Evolutionary conservation across 805 yeast genomes (phyloP), one percentile per base, ranked within the genome.

Genomic region (Hanseniaspora guilliermondii): DNA sequence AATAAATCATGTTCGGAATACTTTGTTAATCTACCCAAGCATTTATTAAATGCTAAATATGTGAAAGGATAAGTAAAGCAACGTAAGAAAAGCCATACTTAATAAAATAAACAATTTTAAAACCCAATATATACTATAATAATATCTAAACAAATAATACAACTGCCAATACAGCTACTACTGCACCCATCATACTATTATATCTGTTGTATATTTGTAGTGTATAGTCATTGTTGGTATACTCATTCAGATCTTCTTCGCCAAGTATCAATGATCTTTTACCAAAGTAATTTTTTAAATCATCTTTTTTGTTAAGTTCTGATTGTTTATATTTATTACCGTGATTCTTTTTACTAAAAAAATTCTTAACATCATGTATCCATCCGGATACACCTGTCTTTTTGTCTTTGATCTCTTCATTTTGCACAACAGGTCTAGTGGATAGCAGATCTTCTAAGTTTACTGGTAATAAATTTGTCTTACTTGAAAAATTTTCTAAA

Each of bases 121-220:
- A 22, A 14, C 25, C 14, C 11, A 11, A 17, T 19, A 12, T 39
- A 39, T 39, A 39, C 22, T 16, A n/a, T 35, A n/a, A 35, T 16
- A 5, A 21, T 2, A 21, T 9, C 37, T 33, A 49, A 16, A 49
- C 24, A 32, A 49, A 49, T 33, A 49, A 22, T 16, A 44, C 36
- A 11, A 49, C 17, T 12, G 35, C 19, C 11, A 49, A 19, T 19
- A 49, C 36, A 6, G 53, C 46, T 2, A 49, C 19, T 11, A 27
- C 47, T 22, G 44, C 44, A 17, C 47, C 53, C 47, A 49, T 33
- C 47, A 49, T 49, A 17, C 53, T 49, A 25, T 49, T 49, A 24
- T 41, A 49, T n/a, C 24, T 49, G 17, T 33, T 40, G 42, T 49
- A 49, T 22, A 25, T 22, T 14, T 32, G 17, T n/a, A 49, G 6